Evolutionary conservation across 2,329 filamentous ascomycete genomes (phyloP).

Genomic region (Drechslerella dactyloides): DNA sequence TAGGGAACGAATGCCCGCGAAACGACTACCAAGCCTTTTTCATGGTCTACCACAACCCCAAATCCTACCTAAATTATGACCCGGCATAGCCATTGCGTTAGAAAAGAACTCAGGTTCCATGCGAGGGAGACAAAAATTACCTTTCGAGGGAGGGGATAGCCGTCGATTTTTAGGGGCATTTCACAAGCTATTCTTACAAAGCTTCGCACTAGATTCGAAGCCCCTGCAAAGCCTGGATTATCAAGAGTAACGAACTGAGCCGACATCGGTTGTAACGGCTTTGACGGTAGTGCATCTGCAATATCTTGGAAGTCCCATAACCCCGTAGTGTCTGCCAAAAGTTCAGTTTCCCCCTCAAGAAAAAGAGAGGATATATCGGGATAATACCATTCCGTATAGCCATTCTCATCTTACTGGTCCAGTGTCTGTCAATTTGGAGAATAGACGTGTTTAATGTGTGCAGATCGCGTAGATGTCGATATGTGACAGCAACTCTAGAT

Average conservation of each 20-base stretch:
- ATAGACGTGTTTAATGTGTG: slow-evolving; percentile 94
- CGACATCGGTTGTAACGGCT: slow-evolving; percentile 73
- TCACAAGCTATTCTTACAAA: slow-evolving; percentile 92
- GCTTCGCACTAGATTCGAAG: slow-evolving; percentile 90
- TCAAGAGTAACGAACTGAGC: slow-evolving; percentile 92
- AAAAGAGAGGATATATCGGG: not conserved
- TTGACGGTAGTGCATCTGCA: slow-evolving; percentile 77
- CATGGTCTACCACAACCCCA: slow-evolving; percentile 95
- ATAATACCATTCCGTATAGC: slow-evolving; percentile 74
- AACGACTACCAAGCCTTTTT: slow-evolving; percentile 91
- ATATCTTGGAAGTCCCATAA: slow-evolving; percentile 94
- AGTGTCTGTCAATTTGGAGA: slow-evolving; percentile 90
- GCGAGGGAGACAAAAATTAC: slow-evolving; percentile 28
- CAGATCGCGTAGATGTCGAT: slow-evolving; percentile 91
- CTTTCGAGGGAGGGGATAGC: slow-evolving; percentile 93
- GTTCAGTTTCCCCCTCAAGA: slow-evolving; percentile 8
- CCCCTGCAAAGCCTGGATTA: slow-evolving; percentile 83
- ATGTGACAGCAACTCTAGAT: slow-evolving; percentile 87
- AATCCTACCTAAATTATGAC: slow-evolving; percentile 71
- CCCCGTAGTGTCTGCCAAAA: slow-evolving; percentile 71
- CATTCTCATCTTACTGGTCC: slow-evolving; percentile 92
- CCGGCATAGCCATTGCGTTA: not conserved
- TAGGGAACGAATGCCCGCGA: slow-evolving; percentile 94
- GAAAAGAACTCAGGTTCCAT: not conserved
- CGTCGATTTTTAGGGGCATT: slow-evolving; percentile 95